A percentile compares a stretch with the other conserved stretches of the same genome.
These are phyloP conservation scores for Daldinia sp. DNA, from an alignment of 2,329 filamentous ascomycete genomes.

Conservation along the genomic window DNA sequence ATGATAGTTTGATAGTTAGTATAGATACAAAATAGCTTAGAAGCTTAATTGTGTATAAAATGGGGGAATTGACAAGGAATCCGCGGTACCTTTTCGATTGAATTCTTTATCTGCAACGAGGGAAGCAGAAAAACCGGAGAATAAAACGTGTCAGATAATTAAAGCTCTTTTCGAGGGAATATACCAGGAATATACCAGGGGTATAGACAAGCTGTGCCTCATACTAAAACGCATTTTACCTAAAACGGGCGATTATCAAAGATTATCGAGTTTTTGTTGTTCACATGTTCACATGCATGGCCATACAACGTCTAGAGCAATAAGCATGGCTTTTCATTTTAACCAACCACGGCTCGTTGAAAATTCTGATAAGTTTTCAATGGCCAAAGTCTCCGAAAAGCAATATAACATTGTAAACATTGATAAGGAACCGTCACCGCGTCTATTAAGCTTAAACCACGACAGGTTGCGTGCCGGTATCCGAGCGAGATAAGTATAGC, in stretches of 20 bases:
- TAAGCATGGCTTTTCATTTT: background rate
- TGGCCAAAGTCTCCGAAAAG: background rate
- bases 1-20: too few species aligned
- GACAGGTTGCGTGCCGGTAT: slow-evolving; percentile 30
- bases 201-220: slow-evolving; percentile 3
- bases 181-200: slow-evolving; percentile 4
- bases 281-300: background rate
- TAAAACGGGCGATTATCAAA: background rate
- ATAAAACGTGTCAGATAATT: slow-evolving; percentile 8
- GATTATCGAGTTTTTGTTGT: background rate
- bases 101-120: slow-evolving; percentile 8
- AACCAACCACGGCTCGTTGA: background rate
- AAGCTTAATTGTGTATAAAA: background rate
- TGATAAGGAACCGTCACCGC: background rate
- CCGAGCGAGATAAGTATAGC: slow-evolving; percentile 22
- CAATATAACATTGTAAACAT: background rate
- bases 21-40: too few species aligned
- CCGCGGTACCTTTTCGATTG: background rate
- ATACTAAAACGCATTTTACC: slow-evolving; percentile 1
- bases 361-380: background rate
- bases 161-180: slow-evolving; percentile 1
- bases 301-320: background rate
- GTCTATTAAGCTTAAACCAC: slow-evolving; percentile 8
- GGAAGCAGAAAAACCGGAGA: slow-evolving; percentile 7
- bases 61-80: background rate